Conservation (phyloP, 169 alveolate genomes). For the Plasmodium cynomolgi region DNA sequence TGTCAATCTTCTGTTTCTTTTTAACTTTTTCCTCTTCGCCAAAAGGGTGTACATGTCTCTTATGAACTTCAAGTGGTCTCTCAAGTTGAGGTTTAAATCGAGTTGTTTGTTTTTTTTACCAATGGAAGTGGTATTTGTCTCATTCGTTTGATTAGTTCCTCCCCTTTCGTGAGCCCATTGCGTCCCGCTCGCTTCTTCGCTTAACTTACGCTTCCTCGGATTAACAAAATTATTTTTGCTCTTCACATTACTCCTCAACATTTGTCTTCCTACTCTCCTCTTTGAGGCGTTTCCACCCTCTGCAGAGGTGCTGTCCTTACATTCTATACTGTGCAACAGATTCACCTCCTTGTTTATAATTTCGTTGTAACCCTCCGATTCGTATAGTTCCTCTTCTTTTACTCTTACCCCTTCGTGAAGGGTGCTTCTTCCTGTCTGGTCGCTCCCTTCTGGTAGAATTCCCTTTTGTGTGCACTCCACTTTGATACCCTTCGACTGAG, state of each 20-base stretch:
- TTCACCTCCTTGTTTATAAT: slow-evolving; percentile 18
- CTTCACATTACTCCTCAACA: slow-evolving; percentile 1
- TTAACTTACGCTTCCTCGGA: slow-evolving; percentile 64
- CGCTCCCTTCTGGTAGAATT: neutral
- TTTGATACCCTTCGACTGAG: neutral
- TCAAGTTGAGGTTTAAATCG: slow-evolving; percentile 35
- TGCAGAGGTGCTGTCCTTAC: neutral
- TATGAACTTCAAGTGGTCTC: slow-evolving; percentile 32
- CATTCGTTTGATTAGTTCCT: neutral
- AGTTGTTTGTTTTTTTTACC: slow-evolving; percentile 17
- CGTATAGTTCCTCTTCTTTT: slow-evolving; percentile 26
- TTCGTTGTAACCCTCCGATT: slow-evolving; percentile 39
- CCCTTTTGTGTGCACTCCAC: neutral
- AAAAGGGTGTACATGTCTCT: slow-evolving; percentile 19
- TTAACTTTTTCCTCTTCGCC: slow-evolving; percentile 32
- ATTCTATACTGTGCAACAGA: neutral
- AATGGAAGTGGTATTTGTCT: neutral
- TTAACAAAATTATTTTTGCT: slow-evolving; percentile 35
- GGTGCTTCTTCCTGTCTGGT: neutral
- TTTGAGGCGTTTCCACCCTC: neutral
- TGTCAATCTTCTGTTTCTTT: slow-evolving; percentile 7
- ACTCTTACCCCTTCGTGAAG: neutral
- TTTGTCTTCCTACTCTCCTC: neutral
- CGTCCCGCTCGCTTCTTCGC: neutral
- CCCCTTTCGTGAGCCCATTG: neutral